A percentile compares a stretch with the other conserved stretches of the same genome.
Conservation (phyloP, 306 rosid genomes). For the Dalbergia cultrata region DNA sequence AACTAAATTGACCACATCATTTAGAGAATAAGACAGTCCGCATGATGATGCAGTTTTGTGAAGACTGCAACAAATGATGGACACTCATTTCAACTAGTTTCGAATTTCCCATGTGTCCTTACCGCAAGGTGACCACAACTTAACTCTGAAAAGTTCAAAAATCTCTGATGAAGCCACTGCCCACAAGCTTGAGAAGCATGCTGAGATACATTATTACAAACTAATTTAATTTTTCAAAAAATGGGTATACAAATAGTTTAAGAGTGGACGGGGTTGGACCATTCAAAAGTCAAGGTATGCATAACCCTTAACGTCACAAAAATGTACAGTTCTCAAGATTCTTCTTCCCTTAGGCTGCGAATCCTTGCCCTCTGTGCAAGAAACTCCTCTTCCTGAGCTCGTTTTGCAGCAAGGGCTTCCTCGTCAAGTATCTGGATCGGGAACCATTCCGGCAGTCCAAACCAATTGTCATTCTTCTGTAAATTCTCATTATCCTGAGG, state of each 20-base stretch:
- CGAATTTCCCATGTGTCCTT: neutral
- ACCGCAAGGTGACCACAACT: constrained; percentile 23
- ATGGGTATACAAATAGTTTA: constrained; percentile 36
- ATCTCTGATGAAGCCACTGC: constrained; percentile 31
- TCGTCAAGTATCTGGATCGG: constrained; percentile 86
- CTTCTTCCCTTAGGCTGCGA: constrained; percentile 67
- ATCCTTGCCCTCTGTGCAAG: constrained; percentile 68
- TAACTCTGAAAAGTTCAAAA: constrained; percentile 44
- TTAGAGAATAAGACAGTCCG: neutral
- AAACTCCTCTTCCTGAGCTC: constrained; percentile 72
- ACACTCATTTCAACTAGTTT: neutral
- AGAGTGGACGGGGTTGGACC: neutral
- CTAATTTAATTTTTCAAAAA: constrained; percentile 3
- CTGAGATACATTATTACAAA: constrained; percentile 31
- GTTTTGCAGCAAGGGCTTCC: constrained; percentile 81
- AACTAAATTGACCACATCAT: neutral
- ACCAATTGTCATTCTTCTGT: constrained; percentile 61
- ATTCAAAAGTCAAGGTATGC: neutral
- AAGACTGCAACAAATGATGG: neutral
- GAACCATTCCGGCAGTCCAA: constrained; percentile 89
- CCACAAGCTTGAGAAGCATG: constrained; percentile 40
- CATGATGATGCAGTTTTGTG: neutral
- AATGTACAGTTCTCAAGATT: constrained; percentile 55
- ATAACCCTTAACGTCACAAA: constrained; percentile 1
- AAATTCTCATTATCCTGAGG: constrained; percentile 43